Percentiles rank a stretch among this genome's conserved stretches.
Conservation (phyloP, 257 asterid species). For the Cordia subcordata region DNA sequence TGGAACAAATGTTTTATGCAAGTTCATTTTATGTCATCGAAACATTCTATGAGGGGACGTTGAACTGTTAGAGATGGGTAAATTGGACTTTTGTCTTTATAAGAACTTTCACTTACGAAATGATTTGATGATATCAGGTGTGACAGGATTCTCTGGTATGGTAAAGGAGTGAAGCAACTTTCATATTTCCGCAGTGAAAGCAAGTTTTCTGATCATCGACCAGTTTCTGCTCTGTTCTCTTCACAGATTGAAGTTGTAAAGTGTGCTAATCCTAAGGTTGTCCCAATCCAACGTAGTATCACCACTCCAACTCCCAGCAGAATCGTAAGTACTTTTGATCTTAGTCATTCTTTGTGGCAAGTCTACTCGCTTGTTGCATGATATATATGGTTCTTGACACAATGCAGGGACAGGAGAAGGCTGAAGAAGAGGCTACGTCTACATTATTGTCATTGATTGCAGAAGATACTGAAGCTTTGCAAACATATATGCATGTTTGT, state of each 20-base stretch:
- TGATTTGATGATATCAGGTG: constrained; percentile 53
- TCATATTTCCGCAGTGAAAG: constrained; percentile 88
- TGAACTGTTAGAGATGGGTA: background rate
- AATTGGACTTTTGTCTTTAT: background rate
- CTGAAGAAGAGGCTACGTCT: constrained; percentile 30
- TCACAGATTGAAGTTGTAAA: constrained; percentile 40
- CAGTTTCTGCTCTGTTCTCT: constrained; percentile 85
- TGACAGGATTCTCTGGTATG: constrained; percentile 88
- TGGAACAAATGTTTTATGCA: background rate
- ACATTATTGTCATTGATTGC: constrained; percentile 39
- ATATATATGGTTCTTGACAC: background rate
- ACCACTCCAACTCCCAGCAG: constrained; percentile 26
- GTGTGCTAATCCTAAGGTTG: constrained; percentile 23
- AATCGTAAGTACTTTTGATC: constrained; percentile 33
- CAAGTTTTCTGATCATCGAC: constrained; percentile 91
- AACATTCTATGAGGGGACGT: too few relatives aligned
- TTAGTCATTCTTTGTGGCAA: too few relatives aligned
- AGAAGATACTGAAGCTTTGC: constrained; percentile 30
- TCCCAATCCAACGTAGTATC: constrained; percentile 23
- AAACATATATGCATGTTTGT: constrained; percentile 23
- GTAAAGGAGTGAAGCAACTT: constrained; percentile 80
- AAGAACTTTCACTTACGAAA: constrained; percentile 1
- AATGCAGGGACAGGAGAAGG: constrained; percentile 33
- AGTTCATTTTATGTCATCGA: too few relatives aligned
- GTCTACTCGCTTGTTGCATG: background rate